Evolutionary conservation across 2,329 filamentous ascomycete genomes (phyloP), one percentile per base, ranked within the genome.

Genomic region (Rugonectria rugulosa): DNA sequence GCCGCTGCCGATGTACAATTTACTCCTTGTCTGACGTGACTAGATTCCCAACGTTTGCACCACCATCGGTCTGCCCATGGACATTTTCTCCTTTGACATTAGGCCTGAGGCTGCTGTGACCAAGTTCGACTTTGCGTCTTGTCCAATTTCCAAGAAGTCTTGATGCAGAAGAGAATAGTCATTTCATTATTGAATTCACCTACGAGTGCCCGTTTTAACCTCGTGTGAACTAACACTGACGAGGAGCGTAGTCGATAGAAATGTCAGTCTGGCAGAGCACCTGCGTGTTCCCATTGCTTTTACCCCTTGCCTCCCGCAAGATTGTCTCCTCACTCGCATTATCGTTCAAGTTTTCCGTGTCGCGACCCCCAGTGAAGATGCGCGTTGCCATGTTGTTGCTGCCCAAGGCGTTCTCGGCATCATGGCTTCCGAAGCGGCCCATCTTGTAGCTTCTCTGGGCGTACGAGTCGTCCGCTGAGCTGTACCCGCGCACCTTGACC

Each of bases 21-120:
- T 36, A 6, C 32, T 36, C 15, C 15, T 19, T 15, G 6, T 36
- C 14, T 15, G 38, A 17, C n/a, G n/a, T n/a, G n/a, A n/a, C n/a
- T 53, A 56, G 53, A 91, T 96, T 43, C 92, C 92, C 0, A 96
- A 97, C 70, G 91, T 90, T 0, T 97, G 93, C 70, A 96, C 92
- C 4, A 97, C 93, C 0, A 78, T 97, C 56, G 92, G 92, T 0
- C 71, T 97, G 49, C 93, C 93, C 1, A 91, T 96, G 81, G 93
- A 97, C 75, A 96, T 97, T 48, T 97, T 97, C 67, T 91, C 95
- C 69, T 96, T 97, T 73, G 92, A 97, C 70, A 94, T 97, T 63
- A 84, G 86, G 41, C 91, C 92, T 81, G 52, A 79, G 79, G 5
- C 79, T 9, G 61, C 81, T 6, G 84, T 82, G 8, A 59, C 59